Percentiles rank a stretch among this genome's conserved stretches.
Conservation (phyloP, 495 filamentous ascomycete species). For the Clohesyomyces aquaticus region DNA sequence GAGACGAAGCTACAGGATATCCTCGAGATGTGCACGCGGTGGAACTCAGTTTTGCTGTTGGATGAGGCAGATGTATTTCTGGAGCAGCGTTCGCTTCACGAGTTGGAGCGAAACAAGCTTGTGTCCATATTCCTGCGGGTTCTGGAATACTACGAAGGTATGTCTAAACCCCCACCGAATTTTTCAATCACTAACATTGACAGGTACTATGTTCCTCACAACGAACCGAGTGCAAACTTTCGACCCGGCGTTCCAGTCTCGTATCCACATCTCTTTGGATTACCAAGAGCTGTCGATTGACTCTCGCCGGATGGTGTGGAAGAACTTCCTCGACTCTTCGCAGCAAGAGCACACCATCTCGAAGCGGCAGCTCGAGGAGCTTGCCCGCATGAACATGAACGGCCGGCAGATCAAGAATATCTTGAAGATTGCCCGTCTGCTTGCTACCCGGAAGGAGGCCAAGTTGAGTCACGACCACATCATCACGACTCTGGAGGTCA, state of each 20-base stretch:
- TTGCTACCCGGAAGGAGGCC: conserved; percentile 48
- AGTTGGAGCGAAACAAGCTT: conserved; percentile 50
- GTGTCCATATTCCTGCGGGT: conserved; percentile 56
- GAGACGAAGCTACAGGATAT: conserved; percentile 48
- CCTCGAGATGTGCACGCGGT: conserved; percentile 49
- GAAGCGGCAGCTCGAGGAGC: conserved; percentile 49
- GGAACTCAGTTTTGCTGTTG: conserved; percentile 57
- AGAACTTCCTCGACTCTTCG: conserved; percentile 48
- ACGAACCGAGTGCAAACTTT: conserved; percentile 49
- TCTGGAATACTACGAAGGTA: conserved; percentile 63
- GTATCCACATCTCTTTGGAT: conserved; percentile 51
- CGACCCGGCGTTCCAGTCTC: conserved; percentile 49
- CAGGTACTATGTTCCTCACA: conserved; percentile 44
- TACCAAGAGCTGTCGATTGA: conserved; percentile 47
- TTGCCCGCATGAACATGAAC: conserved; percentile 58
- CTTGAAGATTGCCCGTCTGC: conserved; percentile 59
- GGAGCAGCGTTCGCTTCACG: conserved; percentile 50
- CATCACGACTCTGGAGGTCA: conserved; percentile 53
- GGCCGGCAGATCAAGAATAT: conserved; percentile 69
- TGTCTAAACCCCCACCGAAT: conserved; percentile 32
- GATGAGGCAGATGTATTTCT: conserved; percentile 75
- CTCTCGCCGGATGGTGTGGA: conserved; percentile 50
- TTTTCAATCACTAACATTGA: conserved; percentile 49
- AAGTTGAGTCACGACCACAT: conserved; percentile 52
- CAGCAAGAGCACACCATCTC: conserved; percentile 45